Evolutionary conservation across 164 flowering plant genomes (phyloP).

Genomic region (Magnolia officinalis): DNA sequence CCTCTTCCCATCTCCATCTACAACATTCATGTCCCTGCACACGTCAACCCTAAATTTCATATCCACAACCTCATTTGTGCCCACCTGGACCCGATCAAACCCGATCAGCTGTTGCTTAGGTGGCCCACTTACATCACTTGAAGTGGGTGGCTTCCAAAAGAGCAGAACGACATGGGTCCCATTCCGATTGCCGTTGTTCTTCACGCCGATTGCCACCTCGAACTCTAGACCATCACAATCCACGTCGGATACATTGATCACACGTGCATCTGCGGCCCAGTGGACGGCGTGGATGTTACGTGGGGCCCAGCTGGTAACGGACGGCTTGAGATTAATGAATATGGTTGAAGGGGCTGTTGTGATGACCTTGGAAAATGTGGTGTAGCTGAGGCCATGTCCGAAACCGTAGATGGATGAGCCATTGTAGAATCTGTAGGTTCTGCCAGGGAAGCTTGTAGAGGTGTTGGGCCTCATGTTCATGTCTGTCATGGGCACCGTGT

Average conservation of each 20-base stretch:
- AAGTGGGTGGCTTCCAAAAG: conserved; percentile 44
- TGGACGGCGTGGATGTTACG: not conserved
- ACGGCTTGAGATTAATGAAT: conserved; percentile 10
- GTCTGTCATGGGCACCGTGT: conserved; percentile 58
- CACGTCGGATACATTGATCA: conserved; percentile 26
- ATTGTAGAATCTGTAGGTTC: conserved; percentile 64
- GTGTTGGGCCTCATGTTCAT: conserved; percentile 61
- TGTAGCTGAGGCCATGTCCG: conserved; percentile 74
- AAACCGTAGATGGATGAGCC: conserved; percentile 43
- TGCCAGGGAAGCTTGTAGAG: conserved; percentile 44
- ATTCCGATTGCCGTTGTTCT: conserved; percentile 36
- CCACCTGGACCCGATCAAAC: conserved; percentile 49
- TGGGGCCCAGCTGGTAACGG: not conserved
- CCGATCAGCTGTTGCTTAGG: conserved; percentile 45
- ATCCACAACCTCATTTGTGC: conserved; percentile 23
- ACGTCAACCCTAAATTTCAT: conserved; percentile 36
- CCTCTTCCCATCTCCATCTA: conserved; percentile 44
- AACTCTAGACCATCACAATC: conserved; percentile 30
- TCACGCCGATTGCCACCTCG: conserved; percentile 32
- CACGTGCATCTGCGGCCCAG: conserved; percentile 10
- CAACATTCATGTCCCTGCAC: conserved; percentile 43
- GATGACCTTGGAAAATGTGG: conserved; percentile 33
- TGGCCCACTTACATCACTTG: conserved; percentile 27
- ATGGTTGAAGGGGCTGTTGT: conserved; percentile 35
- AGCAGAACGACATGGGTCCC: conserved; percentile 52